Evolutionary conservation across 306 rosid genomes (phyloP), one percentile per base, ranked within the genome.

Genomic region (Vigna radiata): DNA sequence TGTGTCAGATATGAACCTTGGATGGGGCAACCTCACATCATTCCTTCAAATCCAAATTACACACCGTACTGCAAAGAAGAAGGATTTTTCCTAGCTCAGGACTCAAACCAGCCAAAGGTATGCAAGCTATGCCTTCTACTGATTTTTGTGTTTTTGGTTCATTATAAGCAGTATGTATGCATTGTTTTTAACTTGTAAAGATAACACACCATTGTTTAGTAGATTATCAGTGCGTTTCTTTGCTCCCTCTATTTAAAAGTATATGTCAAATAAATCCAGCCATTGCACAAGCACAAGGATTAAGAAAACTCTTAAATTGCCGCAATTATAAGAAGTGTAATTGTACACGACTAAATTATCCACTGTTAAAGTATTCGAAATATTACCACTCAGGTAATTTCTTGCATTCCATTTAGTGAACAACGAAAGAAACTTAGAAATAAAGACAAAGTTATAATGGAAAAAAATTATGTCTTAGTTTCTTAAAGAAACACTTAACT

Each of bases 71-170:
- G 82, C 73, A 79, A 68, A 84, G 87, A 88, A 50, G 89, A 84
- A 61, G 4, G 82, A 8, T 39, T 87, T 76, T 81, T 83, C 49
- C 68, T 86, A 19, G 76, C 87, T 60, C 86, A 76, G 50, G 89
- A 82, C 37, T 79, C 86, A 4, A 79, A 82, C 52, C 75, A 79
- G 59, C 78, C 77, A 4, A 85, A 91, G 98, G 98, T 90, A 83
- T 55, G 2, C 27, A 85, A 91, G 98, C 97, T 89, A 83, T 65
- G 2, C 27, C 66, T 77, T 77, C 50, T 63, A 6, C 55, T 73
- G 10, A 16, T 14, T 68, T 74, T 25, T 25, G 27, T 73, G 53
- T 18, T 14, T 74, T 69, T 63, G 58, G 46, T 31, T 61, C 7
- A 61, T 61, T 16, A 6, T 61, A 31, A 16, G 68, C 68, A 61